Evolutionary conservation across 2,329 filamentous ascomycete species (phyloP).

Genomic region (Curvularia lunata): DNA sequence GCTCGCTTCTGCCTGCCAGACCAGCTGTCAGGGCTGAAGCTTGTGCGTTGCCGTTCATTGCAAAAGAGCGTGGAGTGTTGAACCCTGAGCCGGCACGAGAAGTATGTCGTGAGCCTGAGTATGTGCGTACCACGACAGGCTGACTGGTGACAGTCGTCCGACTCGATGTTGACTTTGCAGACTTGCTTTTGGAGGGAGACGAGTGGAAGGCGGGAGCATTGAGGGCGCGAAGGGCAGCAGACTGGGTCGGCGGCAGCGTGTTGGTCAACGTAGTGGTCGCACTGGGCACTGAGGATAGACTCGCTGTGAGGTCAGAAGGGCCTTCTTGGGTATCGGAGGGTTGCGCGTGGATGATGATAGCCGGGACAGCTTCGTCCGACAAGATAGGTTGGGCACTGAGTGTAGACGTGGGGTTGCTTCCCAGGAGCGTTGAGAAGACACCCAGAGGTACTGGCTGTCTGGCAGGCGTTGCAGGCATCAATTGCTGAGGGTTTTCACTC

Average conservation of each 20-base stretch:
- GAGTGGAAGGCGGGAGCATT: constrained; percentile 49
- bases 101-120: constrained; percentile 45
- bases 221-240: constrained; percentile 48
- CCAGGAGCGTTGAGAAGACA: constrained; percentile 43
- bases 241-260: constrained; percentile 47
- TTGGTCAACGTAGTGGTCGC: constrained; percentile 47
- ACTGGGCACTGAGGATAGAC: constrained; percentile 44
- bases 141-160: constrained; percentile 51
- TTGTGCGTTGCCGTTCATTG: constrained; percentile 38
- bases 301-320: constrained; percentile 40
- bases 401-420: constrained; percentile 30
- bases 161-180: constrained; percentile 48
- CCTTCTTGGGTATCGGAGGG: constrained; percentile 36
- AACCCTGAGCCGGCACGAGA: constrained; percentile 44
- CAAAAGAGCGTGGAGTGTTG: constrained; percentile 40
- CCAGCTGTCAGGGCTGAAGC: constrained; percentile 42
- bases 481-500: constrained; percentile 37
- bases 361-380: constrained; percentile 25
- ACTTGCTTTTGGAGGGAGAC: constrained; percentile 39
- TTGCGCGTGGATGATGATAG: constrained; percentile 41
- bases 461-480: constrained; percentile 47
- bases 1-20: constrained; percentile 35
- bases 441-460: constrained; percentile 44
- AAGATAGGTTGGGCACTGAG: constrained; percentile 20
- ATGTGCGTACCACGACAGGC: constrained; percentile 54